Evolutionary conservation across 2,329 filamentous ascomycete species (phyloP).

Genomic region (Zasmidium angulare): DNA sequence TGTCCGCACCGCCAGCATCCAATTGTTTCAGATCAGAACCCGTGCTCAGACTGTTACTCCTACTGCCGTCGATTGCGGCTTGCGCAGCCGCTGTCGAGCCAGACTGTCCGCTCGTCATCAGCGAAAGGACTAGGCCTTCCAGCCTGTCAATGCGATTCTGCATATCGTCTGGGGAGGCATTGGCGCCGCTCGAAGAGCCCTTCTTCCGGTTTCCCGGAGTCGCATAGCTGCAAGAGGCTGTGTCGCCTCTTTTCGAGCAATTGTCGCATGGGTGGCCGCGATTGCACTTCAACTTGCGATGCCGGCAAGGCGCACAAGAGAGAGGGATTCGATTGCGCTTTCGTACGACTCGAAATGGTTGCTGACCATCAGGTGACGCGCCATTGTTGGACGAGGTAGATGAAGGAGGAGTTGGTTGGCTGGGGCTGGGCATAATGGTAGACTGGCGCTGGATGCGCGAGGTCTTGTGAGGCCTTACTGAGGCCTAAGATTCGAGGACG

Average conservation of each 20-base stretch:
- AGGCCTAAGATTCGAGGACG: too few relatives aligned
- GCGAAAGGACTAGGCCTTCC: slow-evolving; percentile 83
- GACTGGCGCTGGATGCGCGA: background rate
- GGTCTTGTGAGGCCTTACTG: background rate
- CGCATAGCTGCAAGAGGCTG: slow-evolving; percentile 81
- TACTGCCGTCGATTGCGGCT: slow-evolving; percentile 51
- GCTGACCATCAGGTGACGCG: slow-evolving; percentile 74
- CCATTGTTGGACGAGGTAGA: slow-evolving; percentile 73
- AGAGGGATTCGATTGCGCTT: slow-evolving; percentile 90
- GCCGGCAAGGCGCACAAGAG: slow-evolving; percentile 86
- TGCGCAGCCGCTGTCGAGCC: slow-evolving; percentile 57
- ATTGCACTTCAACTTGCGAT: slow-evolving; percentile 97
- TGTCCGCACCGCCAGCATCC: slow-evolving; percentile 60
- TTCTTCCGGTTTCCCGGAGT: slow-evolving; percentile 69
- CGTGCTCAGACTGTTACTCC: slow-evolving; percentile 40
- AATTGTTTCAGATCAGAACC: slow-evolving; percentile 41
- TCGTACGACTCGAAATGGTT: slow-evolving; percentile 76
- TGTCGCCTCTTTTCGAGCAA: slow-evolving; percentile 83
- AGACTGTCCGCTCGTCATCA: slow-evolving; percentile 82
- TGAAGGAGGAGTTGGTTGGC: slow-evolving; percentile 68
- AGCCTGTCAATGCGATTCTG: slow-evolving; percentile 95
- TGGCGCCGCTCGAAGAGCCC: slow-evolving; percentile 39
- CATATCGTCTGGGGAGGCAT: slow-evolving; percentile 83
- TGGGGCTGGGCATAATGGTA: slow-evolving; percentile 9
- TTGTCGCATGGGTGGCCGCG: slow-evolving; percentile 89